phyloP scores from a whole-genome alignment of 2,329 filamentous ascomycete species.

The Epichloe coenophiala region DNA sequence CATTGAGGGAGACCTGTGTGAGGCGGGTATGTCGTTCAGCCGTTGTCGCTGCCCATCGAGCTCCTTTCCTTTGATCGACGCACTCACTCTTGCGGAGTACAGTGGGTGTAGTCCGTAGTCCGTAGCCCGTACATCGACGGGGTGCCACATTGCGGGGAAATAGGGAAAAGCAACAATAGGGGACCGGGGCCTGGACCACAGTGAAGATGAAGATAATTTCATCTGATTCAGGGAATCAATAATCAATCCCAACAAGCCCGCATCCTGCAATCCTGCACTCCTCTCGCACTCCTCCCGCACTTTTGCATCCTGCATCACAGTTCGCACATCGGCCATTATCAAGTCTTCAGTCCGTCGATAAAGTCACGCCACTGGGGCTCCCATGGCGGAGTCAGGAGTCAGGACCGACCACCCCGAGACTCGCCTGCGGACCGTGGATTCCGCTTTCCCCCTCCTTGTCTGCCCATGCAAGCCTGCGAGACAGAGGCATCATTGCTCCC shows the following conservation, averaged over 20 bases:
- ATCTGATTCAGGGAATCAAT: no score
- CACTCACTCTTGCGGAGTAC: neutral
- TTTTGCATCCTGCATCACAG: neutral
- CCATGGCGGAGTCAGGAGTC: neutral
- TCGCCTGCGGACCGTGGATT: neutral
- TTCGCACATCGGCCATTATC: neutral
- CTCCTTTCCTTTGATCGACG: neutral
- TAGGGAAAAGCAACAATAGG: neutral
- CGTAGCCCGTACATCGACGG: no score
- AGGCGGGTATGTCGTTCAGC: no score
- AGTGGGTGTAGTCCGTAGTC: no score
- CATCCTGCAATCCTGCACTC: no score
- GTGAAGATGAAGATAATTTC: neutral
- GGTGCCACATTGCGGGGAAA: conserved; percentile 5
- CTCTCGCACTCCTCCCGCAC: no score
- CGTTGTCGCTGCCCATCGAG: no score
- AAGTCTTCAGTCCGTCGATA: neutral
- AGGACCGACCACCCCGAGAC: neutral
- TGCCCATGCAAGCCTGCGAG: neutral
- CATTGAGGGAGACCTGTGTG: no score
- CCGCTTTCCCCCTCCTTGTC: neutral
- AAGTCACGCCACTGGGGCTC: conserved; percentile 3
- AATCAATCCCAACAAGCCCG: no score
- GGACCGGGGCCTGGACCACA: neutral
- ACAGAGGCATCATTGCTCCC: neutral